A percentile compares a stretch with the other conserved stretches of the same genome.
Evolutionary conservation across 1,284 basidiomycete genomes (phyloP).

Genomic region (Ustilago nuda): DNA sequence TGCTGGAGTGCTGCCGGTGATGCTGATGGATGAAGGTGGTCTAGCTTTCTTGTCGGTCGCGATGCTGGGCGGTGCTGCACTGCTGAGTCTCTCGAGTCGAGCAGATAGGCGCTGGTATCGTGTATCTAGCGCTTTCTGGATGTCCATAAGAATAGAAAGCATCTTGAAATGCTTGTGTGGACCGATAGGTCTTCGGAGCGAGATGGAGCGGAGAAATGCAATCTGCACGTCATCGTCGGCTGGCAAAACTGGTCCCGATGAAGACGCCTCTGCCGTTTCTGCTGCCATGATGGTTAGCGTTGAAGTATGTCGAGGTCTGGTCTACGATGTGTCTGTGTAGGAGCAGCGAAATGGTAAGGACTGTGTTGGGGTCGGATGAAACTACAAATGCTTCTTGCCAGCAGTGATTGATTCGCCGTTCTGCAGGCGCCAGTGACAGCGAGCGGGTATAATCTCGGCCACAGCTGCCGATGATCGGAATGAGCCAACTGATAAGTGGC

Average conservation of each 20-base stretch:
- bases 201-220: conserved; percentile 58
- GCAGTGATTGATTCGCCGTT: not conserved
- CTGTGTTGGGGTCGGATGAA: not conserved
- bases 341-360: not conserved
- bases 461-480: not conserved
- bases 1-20: conserved; percentile 6
- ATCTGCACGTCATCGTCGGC: conserved; percentile 47
- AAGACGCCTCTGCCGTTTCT: conserved; percentile 14
- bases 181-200: conserved; percentile 56
- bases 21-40: conserved; percentile 20
- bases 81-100: conserved; percentile 42
- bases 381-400: not conserved
- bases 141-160: conserved; percentile 51
- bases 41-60: conserved; percentile 29
- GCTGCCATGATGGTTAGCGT: conserved; percentile 12
- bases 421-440: not conserved
- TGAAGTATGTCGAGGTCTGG: not conserved
- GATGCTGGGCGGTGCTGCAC: conserved; percentile 34
- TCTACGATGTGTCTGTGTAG: not conserved
- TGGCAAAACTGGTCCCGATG: conserved; percentile 24
- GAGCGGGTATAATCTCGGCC: not conserved
- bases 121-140: conserved; percentile 40
- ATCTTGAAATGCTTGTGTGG: conserved; percentile 64
- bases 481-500: not conserved
- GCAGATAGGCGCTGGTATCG: conserved; percentile 29